phyloP scores from a whole-genome alignment of 306 rosid species.

The Pyrus bretschneideri region DNA sequence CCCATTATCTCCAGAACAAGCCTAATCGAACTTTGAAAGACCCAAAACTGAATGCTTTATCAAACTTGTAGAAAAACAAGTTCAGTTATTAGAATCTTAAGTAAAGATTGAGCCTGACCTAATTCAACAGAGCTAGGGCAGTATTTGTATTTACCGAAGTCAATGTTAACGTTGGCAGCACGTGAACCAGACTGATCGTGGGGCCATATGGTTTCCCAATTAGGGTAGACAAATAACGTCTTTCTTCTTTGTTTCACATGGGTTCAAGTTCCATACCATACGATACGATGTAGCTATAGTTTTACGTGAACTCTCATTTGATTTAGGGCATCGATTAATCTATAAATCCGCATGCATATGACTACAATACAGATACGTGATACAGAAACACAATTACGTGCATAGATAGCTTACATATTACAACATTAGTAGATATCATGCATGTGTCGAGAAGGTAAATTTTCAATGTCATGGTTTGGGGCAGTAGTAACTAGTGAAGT shows the following conservation, averaged over 20 bases:
- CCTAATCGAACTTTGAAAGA: slow-evolving; percentile 1
- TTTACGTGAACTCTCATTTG: not conserved
- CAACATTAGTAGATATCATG: not conserved
- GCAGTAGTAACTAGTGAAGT: not conserved
- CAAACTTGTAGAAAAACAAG: slow-evolving; percentile 6
- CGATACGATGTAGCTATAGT: not conserved
- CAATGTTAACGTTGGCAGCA: not conserved
- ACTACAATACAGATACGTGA: too few species aligned
- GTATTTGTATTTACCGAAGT: not conserved
- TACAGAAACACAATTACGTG: too few species aligned
- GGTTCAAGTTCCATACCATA: not conserved
- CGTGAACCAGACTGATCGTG: not conserved
- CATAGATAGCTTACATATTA: too few species aligned
- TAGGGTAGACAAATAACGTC: slow-evolving; percentile 29
- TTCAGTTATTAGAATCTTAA: not conserved
- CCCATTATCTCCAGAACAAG: not conserved
- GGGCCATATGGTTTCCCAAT: slow-evolving; percentile 27
- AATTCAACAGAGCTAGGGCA: not conserved
- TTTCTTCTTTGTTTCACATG: slow-evolving; percentile 24
- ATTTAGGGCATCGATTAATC: not conserved
- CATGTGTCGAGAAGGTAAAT: not conserved
- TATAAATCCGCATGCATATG: not conserved
- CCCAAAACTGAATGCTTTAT: not conserved
- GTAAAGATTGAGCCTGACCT: not conserved
- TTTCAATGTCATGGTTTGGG: not conserved